These are phyloP conservation scores for Scenedesmus sp. DNA, from an alignment of 163 green algal genomes.

Conservation along the genomic window DNA sequence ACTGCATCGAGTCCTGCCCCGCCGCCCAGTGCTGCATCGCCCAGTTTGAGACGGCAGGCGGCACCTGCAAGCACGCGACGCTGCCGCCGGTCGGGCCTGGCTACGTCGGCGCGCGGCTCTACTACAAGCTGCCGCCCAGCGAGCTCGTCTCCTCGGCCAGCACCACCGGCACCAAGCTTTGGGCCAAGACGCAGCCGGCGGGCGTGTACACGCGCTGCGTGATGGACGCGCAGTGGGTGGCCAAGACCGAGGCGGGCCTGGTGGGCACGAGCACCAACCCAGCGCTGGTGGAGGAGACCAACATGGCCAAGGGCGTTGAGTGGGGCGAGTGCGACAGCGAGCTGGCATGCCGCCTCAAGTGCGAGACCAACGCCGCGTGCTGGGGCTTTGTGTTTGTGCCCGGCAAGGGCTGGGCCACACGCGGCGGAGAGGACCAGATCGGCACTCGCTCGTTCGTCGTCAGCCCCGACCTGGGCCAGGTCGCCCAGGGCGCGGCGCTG, in stretches of 20 bases:
- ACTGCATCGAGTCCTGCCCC: neutral
- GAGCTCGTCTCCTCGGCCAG: neutral
- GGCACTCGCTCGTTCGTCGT: neutral
- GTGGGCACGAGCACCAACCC: neutral
- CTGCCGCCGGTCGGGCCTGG: neutral
- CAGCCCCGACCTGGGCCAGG: neutral
- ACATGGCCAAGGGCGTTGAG: neutral
- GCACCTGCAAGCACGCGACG: neutral
- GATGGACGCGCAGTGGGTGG: neutral
- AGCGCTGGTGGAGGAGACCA: neutral
- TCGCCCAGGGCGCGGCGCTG: too few species aligned
- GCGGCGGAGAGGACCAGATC: neutral
- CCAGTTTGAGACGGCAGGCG: neutral
- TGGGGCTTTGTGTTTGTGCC: neutral
- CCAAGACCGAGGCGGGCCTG: neutral
- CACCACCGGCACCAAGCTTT: neutral
- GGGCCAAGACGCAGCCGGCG: neutral
- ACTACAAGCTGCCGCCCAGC: neutral
- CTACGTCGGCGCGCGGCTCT: neutral
- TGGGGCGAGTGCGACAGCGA: neutral
- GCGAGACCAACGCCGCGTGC: neutral
- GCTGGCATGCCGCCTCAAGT: neutral
- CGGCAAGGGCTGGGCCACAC: neutral
- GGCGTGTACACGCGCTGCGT: neutral
- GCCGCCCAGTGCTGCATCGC: slow-evolving; percentile 6